phyloP scores from a whole-genome alignment of 306 rosid species.

The Lupinus albus region DNA sequence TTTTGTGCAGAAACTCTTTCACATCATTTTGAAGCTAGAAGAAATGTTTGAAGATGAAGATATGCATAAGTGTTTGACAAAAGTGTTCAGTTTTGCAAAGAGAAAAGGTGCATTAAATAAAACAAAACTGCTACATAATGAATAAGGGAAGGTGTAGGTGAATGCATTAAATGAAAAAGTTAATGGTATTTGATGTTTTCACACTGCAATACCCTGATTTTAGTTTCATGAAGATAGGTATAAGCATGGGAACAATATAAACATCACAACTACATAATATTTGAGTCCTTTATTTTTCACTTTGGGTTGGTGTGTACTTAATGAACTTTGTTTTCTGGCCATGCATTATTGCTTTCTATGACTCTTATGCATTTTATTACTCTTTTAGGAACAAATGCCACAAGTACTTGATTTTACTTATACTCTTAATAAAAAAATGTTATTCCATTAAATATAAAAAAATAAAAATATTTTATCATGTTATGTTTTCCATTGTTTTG shows the following conservation, averaged over 20 bases:
- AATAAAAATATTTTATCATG: too few species aligned
- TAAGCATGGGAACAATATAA: not conserved
- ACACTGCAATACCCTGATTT: slow-evolving; percentile 37
- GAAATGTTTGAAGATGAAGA: slow-evolving; percentile 1
- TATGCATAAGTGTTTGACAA: slow-evolving; percentile 20
- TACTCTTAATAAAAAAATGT: too few species aligned
- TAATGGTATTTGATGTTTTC: slow-evolving; percentile 66
- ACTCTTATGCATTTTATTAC: not conserved
- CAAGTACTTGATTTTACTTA: too few species aligned
- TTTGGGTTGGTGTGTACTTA: slow-evolving; percentile 8
- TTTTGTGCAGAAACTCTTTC: slow-evolving; percentile 16
- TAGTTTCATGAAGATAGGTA: not conserved
- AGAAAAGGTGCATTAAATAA: slow-evolving; percentile 59
- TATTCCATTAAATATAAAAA: too few species aligned
- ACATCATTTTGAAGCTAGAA: not conserved
- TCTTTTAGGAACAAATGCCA: too few species aligned
- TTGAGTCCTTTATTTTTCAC: slow-evolving; percentile 14
- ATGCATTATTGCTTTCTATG: slow-evolving; percentile 9
- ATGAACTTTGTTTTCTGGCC: slow-evolving; percentile 15
- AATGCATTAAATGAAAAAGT: slow-evolving; percentile 72
- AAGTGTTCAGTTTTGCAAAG: slow-evolving; percentile 12
- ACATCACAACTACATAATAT: not conserved
- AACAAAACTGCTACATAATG: slow-evolving; percentile 60
- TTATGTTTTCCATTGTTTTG: too few species aligned
- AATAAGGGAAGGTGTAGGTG: slow-evolving; percentile 55